Conservation (phyloP, 2,329 filamentous ascomycete species). For the Aureobasidium sp. region DNA sequence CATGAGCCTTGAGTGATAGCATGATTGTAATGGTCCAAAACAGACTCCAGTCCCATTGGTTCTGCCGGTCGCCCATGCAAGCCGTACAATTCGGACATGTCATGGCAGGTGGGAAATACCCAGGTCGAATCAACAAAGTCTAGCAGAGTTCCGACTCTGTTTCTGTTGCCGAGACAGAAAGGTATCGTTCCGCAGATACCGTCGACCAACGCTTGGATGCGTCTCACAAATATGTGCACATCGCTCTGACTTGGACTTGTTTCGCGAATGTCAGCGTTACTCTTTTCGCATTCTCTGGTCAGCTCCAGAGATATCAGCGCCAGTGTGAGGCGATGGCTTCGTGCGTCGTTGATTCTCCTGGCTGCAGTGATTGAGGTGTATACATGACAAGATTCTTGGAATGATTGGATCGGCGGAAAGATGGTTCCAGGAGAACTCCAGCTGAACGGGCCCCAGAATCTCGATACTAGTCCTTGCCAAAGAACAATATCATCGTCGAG, state of each 20-base stretch:
- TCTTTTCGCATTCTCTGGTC: neutral
- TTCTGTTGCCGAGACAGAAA: constrained; percentile 5
- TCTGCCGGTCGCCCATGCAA: neutral
- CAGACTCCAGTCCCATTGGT: neutral
- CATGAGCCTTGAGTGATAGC: neutral
- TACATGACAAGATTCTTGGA: neutral
- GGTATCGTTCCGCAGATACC: neutral
- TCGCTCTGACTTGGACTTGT: neutral
- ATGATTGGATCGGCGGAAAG: neutral
- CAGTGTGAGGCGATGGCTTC: neutral
- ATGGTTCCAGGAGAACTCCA: neutral
- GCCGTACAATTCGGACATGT: constrained; percentile 6
- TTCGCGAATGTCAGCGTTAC: neutral
- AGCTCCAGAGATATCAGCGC: neutral
- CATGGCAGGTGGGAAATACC: neutral
- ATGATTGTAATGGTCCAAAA: neutral
- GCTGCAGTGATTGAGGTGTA: constrained; percentile 1
- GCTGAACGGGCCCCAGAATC: neutral
- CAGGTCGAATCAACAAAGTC: neutral
- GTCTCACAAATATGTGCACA: neutral
- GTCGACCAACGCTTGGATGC: neutral
- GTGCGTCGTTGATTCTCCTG: constrained; percentile 1
- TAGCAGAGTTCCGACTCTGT: neutral
- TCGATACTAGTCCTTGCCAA: neutral
- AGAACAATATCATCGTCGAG: neutral